phyloP scores from a whole-genome alignment of 352 stramenopile species.

The Globisporangium takayamanum region DNA sequence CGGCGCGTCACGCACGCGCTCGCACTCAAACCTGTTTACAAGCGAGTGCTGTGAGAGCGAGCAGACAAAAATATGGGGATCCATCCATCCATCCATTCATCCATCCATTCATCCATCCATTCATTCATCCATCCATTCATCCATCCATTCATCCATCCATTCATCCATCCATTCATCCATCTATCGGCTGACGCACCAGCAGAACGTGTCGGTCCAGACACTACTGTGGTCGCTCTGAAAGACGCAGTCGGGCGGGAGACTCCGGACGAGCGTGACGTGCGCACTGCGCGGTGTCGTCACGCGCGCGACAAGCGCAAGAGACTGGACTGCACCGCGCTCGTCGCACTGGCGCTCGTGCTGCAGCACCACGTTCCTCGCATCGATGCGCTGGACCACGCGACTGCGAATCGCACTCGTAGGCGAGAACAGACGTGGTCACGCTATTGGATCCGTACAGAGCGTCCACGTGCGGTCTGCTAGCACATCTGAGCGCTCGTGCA shows the following conservation, averaged over 20 bases:
- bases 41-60: background rate
- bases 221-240: too few species aligned
- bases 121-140: too few species aligned
- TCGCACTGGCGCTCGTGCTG: background rate
- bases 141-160: too few species aligned
- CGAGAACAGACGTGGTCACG: background rate
- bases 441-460: background rate
- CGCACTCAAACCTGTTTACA: conserved; percentile 1
- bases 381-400: background rate
- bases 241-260: background rate
- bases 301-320: conserved; percentile 5
- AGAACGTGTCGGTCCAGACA: conserved; percentile 13
- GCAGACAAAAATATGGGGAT: too few species aligned
- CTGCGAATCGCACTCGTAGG: background rate
- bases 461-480: background rate
- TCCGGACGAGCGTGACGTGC: conserved; percentile 1
- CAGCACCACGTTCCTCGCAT: background rate
- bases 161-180: background rate
- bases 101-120: too few species aligned
- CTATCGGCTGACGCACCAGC: background rate
- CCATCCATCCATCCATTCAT: too few species aligned
- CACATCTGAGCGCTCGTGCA: background rate
- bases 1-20: background rate
- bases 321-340: conserved; percentile 1
- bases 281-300: background rate